Evolutionary conservation across 352 stramenopile species (phyloP).

Genomic region (Pythium aquatile): DNA sequence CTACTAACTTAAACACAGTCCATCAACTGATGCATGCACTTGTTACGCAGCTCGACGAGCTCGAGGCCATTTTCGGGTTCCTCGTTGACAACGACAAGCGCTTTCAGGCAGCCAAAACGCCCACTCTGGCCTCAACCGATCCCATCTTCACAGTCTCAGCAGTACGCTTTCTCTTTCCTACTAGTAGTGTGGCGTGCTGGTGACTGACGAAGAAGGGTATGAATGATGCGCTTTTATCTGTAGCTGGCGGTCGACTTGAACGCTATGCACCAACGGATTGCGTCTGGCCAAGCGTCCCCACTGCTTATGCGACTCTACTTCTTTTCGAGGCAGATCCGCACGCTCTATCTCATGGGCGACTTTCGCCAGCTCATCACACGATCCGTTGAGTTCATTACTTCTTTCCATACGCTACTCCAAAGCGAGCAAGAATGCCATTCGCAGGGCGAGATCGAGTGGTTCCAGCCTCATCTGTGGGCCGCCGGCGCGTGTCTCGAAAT

Average conservation of each 20-base stretch:
- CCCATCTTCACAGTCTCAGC: conserved; percentile 67
- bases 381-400: conserved; percentile 50
- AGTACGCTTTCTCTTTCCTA: conserved; percentile 27
- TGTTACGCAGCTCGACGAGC: conserved; percentile 59
- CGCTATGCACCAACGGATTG: conserved; percentile 50
- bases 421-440: conserved; percentile 24
- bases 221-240: not conserved
- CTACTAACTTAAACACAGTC: not conserved
- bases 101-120: conserved; percentile 4
- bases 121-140: conserved; percentile 24
- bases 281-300: conserved; percentile 46
- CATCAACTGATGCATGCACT: not conserved
- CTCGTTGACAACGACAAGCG: conserved; percentile 26
- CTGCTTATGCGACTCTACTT: conserved; percentile 67
- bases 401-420: conserved; percentile 44
- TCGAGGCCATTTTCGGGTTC: conserved; percentile 69
- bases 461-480: conserved; percentile 67
- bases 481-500: conserved; percentile 74
- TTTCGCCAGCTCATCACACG: conserved; percentile 63
- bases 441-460: conserved; percentile 27
- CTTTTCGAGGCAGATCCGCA: conserved; percentile 77
- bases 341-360: conserved; percentile 68
- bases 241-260: conserved; percentile 65
- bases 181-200: not conserved
- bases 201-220: not conserved